A percentile compares a stretch with the other conserved stretches of the same genome.
phyloP scores from a whole-genome alignment of 2,329 filamentous ascomycete genomes.

The Pezicula carpinea region DNA sequence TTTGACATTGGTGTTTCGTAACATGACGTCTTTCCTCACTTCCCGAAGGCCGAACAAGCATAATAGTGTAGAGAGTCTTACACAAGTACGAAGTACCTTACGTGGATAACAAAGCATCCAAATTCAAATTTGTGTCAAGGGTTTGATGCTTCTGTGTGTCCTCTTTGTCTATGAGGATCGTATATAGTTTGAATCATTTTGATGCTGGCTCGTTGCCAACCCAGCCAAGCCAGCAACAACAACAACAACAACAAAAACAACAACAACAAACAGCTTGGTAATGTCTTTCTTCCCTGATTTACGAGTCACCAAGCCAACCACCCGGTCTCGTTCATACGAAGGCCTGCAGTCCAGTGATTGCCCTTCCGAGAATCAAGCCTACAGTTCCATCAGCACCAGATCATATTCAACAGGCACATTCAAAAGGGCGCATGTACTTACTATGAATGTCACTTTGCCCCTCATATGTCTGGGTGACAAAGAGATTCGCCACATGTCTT shows the following conservation, averaged over 20 bases:
- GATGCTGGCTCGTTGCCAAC: too few relatives aligned
- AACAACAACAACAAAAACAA: too few relatives aligned
- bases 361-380: constrained; percentile 66
- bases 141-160: too few relatives aligned
- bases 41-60: background rate
- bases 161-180: too few relatives aligned
- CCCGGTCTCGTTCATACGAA: constrained; percentile 51
- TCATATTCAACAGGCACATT: background rate
- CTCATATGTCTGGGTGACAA: constrained; percentile 97
- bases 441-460: constrained; percentile 94
- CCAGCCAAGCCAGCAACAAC: too few relatives aligned
- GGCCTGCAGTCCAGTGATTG: constrained; percentile 72
- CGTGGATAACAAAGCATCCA: too few relatives aligned
- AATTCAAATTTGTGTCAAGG: too few relatives aligned
- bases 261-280: too few relatives aligned
- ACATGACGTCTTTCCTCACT: constrained; percentile 8
- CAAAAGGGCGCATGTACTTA: constrained; percentile 10
- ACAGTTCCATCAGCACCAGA: constrained; percentile 24
- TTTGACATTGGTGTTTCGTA: background rate
- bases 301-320: background rate
- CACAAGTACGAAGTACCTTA: too few relatives aligned
- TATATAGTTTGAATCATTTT: too few relatives aligned
- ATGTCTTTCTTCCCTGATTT: too few relatives aligned
- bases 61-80: too few relatives aligned
- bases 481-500: constrained; percentile 90